Conservation (phyloP, 441 rosid species). For the Mallotus japonicus region DNA sequence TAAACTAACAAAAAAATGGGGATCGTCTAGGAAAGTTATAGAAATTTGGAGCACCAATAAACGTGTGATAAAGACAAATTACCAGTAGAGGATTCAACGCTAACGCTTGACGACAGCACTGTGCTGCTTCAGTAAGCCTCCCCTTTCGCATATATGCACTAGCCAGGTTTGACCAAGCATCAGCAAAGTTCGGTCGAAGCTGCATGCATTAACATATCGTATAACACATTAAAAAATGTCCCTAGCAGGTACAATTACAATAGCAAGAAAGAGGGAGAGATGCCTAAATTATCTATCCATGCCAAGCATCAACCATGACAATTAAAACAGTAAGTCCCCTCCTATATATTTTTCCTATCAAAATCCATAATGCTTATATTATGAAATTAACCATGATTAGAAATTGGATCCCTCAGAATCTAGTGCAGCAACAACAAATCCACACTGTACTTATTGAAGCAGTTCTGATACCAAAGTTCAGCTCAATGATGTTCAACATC, state of each 20-base stretch:
- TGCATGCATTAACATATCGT: conserved; percentile 44
- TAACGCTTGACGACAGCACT: conserved; percentile 95
- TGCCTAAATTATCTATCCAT: neutral
- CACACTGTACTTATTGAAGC: neutral
- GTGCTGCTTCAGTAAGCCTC: conserved; percentile 85
- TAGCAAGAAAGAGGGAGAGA: neutral
- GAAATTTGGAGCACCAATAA: neutral
- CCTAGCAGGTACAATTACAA: neutral
- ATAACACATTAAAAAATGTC: conserved; percentile 5
- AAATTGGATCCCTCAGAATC: neutral
- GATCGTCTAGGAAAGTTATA: neutral
- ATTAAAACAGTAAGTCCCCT: neutral
- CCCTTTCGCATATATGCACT: conserved; percentile 98
- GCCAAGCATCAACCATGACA: neutral
- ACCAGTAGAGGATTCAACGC: conserved; percentile 89
- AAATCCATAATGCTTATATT: neutral
- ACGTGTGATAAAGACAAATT: conserved; percentile 11
- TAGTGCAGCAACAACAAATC: neutral
- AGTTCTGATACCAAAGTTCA: neutral
- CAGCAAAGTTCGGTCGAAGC: conserved; percentile 96
- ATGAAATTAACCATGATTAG: neutral
- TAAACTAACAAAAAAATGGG: conserved; percentile 8
- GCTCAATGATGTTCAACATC: neutral
- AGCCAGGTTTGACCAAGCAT: conserved; percentile 98
- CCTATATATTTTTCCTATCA: neutral